Evolutionary conservation across 306 rosid species (phyloP), one percentile per base, ranked within the genome.

Genomic region (Acmispon strigosus): DNA sequence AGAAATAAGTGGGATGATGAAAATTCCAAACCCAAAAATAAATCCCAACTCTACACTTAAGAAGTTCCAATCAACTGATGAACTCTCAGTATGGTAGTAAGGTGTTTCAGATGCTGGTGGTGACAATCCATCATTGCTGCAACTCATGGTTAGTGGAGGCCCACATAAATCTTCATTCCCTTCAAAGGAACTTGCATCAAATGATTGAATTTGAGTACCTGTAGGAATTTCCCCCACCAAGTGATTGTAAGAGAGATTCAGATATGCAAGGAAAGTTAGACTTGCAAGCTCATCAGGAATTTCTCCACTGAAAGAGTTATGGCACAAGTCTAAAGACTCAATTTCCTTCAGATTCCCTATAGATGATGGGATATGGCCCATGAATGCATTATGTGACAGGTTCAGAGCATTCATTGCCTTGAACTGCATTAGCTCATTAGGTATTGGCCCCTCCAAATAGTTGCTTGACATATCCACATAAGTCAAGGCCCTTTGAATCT

Each of bases 301-400:
- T 36, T 16, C 10, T 9, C 79, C 82, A 0, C 2, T 61, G 18
- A 86, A 15, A 10, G 14, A 7, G 64, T 83, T 83, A 2, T 7
- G 54, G 19, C 84, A 83, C 18, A 86, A 36, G 75, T 81, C 90
- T 2, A 86, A 16, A 3, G 88, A 81, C 74, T 80, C 88, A 0
- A 86, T 75, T 7, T 64, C 6, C 10, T 37, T 54, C 56, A 85
- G 10, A 10, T 69, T 76, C 0, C 69, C 79, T 0, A 79, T 13
- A 14, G 79, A 73, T 7, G 75, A 59, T 14, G 84, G 84, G 16
- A 85, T 76, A 0, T 64, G 34, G 6, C 83, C 74, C 0, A 4
- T 8, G 7, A 82, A 55, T 5, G 57, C 75, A 77, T 85, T 85
- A 6, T 71, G n/a, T 39, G 86, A 85, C 41, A 82, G 24, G 68